Evolutionary conservation across 306 rosid genomes (phyloP).

Genomic region (Crotalaria pallida): DNA sequence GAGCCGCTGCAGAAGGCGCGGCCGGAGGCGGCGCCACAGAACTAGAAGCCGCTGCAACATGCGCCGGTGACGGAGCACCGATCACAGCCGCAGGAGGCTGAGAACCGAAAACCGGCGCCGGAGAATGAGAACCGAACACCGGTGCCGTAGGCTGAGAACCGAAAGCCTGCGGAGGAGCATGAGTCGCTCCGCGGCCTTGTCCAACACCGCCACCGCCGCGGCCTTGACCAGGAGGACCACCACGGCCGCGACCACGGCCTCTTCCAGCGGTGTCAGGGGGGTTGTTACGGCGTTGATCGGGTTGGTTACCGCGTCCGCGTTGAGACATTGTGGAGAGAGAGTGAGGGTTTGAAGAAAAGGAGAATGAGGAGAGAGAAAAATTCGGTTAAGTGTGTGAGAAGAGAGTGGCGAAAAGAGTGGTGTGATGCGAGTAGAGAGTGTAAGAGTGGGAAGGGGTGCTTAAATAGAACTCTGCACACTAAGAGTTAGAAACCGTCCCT

Average conservation of each 20-base stretch:
- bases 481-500: neutral
- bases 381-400: neutral
- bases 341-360: neutral
- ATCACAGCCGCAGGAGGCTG: neutral
- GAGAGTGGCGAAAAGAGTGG: neutral
- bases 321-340: constrained; percentile 25
- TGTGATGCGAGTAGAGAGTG: too few relatives aligned
- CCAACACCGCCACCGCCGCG: neutral
- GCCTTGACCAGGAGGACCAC: neutral
- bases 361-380: neutral
- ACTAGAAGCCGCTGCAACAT: neutral
- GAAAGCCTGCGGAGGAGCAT: neutral
- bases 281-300: neutral
- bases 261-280: neutral
- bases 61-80: neutral
- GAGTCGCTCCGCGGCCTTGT: neutral
- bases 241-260: neutral
- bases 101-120: neutral
- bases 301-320: constrained; percentile 8
- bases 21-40: neutral
- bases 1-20: neutral
- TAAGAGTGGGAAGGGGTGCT: neutral
- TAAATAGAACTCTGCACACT: neutral
- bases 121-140: neutral
- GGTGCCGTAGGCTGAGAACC: neutral